These are phyloP conservation scores for Macrophomina phaseolina DNA, from an alignment of 2,329 filamentous ascomycete species.

Conservation along the genomic window DNA sequence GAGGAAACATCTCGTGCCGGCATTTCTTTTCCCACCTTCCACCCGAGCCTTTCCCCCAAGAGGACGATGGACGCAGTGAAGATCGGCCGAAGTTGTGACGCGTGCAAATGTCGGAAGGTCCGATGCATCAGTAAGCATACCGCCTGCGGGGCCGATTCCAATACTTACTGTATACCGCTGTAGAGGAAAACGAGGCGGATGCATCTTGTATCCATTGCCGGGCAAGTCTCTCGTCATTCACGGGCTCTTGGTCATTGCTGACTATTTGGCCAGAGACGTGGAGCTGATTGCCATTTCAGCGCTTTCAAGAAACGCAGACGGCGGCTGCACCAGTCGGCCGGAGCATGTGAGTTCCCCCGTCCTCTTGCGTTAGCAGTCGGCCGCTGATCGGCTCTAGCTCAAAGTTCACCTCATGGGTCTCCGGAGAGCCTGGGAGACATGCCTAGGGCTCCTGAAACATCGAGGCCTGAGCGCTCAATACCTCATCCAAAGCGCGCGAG, in stretches of 20 bases:
- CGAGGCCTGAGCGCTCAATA: too few relatives aligned
- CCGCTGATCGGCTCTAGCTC: too few relatives aligned
- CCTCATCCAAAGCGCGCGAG: too few relatives aligned
- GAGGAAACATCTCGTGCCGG: too few relatives aligned
- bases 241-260: neutral
- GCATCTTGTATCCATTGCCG: neutral
- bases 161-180: neutral
- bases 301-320: neutral
- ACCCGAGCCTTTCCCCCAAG: too few relatives aligned
- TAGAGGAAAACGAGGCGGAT: neutral
- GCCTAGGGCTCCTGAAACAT: too few relatives aligned
- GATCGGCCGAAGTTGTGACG: neutral
- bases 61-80: neutral
- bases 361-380: neutral
- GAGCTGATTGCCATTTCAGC: neutral
- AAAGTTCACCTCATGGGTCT: too few relatives aligned
- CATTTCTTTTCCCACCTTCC: too few relatives aligned
- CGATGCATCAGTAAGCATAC: neutral
- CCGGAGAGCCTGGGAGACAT: too few relatives aligned
- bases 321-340: neutral
- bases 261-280: neutral
- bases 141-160: neutral
- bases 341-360: neutral
- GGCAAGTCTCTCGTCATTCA: neutral
- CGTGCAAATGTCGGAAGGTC: neutral